Conservation (phyloP, 495 filamentous ascomycete species). For the Aspergillus asperescens region DNA sequence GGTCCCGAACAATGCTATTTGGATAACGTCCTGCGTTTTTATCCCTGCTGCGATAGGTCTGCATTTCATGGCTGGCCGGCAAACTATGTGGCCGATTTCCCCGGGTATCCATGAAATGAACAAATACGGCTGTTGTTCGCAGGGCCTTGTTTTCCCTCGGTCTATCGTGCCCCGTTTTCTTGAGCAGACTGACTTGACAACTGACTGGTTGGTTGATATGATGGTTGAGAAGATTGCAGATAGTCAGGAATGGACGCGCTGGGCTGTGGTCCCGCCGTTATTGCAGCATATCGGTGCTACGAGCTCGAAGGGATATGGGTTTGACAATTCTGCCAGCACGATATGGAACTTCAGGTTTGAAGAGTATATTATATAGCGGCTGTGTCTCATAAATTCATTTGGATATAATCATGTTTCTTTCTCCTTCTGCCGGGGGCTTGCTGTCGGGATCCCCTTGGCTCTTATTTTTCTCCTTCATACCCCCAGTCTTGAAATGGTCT, state of each 20-base stretch:
- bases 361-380: neutral
- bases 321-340: slow-evolving; percentile 27
- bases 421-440: too few species aligned
- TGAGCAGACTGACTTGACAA: slow-evolving; percentile 20
- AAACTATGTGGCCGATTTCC: slow-evolving; percentile 31
- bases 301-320: slow-evolving; percentile 29
- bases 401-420: neutral
- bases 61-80: slow-evolving; percentile 29
- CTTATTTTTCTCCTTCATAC: too few species aligned
- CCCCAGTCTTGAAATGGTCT: too few species aligned
- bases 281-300: slow-evolving; percentile 47
- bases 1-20: slow-evolving; percentile 17
- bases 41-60: slow-evolving; percentile 29
- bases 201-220: slow-evolving; percentile 28
- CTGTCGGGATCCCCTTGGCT: too few species aligned
- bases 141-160: slow-evolving; percentile 40
- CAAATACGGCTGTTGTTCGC: slow-evolving; percentile 47
- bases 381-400: neutral
- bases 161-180: slow-evolving; percentile 22
- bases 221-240: slow-evolving; percentile 45
- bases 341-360: slow-evolving; percentile 45
- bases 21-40: slow-evolving; percentile 18
- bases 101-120: slow-evolving; percentile 44
- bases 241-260: slow-evolving; percentile 30
- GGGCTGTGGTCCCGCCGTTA: slow-evolving; percentile 46